These are phyloP conservation scores for Podochytrium sp. DNA, from an alignment of 192 early-diverging fungal species.

Conservation along the genomic window DNA sequence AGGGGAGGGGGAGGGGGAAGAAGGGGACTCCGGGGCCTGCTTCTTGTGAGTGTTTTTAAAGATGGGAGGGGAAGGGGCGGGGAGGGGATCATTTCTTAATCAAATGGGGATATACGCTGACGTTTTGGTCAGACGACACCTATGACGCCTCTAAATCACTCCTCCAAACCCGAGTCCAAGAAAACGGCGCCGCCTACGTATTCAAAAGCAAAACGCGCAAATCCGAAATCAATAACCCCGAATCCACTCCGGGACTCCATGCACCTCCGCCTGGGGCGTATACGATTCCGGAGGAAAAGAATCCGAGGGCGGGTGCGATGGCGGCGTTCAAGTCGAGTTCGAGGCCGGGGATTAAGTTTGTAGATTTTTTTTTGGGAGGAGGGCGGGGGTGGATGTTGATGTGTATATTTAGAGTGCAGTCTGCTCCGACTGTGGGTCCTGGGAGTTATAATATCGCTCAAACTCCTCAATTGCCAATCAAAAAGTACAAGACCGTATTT, in stretches of 20 bases:
- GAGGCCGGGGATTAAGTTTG: slow-evolving; percentile 21
- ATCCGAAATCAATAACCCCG: slow-evolving; percentile 41
- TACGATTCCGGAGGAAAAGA: slow-evolving; percentile 31
- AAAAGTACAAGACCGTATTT: slow-evolving; percentile 13
- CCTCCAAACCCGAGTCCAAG: slow-evolving; percentile 12
- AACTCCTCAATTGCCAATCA: slow-evolving; percentile 2
- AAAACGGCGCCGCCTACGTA: slow-evolving; percentile 34
- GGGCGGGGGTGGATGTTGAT: too few relatives aligned
- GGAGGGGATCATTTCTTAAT: slow-evolving; percentile 3
- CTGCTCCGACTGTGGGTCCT: slow-evolving; percentile 31
- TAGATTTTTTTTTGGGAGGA: background rate
- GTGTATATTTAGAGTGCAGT: slow-evolving; percentile 7
- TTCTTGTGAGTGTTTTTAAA: slow-evolving; percentile 7
- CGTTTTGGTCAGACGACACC: slow-evolving; percentile 29
- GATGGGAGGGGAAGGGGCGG: too few relatives aligned
- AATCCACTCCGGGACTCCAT: slow-evolving; percentile 37
- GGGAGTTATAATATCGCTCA: slow-evolving; percentile 30
- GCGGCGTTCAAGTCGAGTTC: slow-evolving; percentile 43
- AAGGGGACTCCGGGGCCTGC: slow-evolving; percentile 20
- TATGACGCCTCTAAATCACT: slow-evolving; percentile 13
- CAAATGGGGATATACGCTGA: background rate
- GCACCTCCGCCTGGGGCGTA: slow-evolving; percentile 48
- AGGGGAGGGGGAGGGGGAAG: slow-evolving; percentile 6
- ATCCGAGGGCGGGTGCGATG: slow-evolving; percentile 40
- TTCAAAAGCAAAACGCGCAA: slow-evolving; percentile 46